These are phyloP conservation scores for Citeromyces siamensis DNA, from an alignment of 1,139 yeast species.

Conservation along the genomic window DNA sequence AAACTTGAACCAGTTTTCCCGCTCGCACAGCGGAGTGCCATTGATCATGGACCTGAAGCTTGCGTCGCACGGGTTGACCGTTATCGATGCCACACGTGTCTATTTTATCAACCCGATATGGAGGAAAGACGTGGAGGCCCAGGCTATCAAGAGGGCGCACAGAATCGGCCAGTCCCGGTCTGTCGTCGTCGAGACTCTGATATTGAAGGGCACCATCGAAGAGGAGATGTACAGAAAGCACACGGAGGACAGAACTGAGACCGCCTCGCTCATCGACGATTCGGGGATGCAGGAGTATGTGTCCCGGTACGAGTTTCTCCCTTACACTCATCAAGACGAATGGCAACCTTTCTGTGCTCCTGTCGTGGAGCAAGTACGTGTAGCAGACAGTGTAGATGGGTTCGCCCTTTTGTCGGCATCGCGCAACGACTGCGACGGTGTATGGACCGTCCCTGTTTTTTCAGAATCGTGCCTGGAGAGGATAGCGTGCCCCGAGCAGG, in stretches of 20 bases:
- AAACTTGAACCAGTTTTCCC: slow-evolving; percentile 38
- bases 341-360: slow-evolving; percentile 11
- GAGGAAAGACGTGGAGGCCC: slow-evolving; percentile 59
- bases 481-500: background rate
- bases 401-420: background rate
- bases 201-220: slow-evolving; percentile 48
- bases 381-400: background rate
- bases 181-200: slow-evolving; percentile 53
- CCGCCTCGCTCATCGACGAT: slow-evolving; percentile 30
- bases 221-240: slow-evolving; percentile 45
- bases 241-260: slow-evolving; percentile 13
- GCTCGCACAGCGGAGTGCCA: slow-evolving; percentile 19
- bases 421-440: background rate
- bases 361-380: background rate
- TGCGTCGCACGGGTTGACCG: slow-evolving; percentile 63
- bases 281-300: slow-evolving; percentile 44
- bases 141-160: slow-evolving; percentile 64
- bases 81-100: slow-evolving; percentile 55
- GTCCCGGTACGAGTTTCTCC: slow-evolving; percentile 33
- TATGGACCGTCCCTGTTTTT: background rate
- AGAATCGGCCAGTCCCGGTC: slow-evolving; percentile 52
- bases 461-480: background rate
- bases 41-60: slow-evolving; percentile 55
- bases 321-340: slow-evolving; percentile 12
- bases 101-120: slow-evolving; percentile 62